Conservation (phyloP, 495 filamentous ascomycete genomes). For the Podospora pseudopauciseta region DNA sequence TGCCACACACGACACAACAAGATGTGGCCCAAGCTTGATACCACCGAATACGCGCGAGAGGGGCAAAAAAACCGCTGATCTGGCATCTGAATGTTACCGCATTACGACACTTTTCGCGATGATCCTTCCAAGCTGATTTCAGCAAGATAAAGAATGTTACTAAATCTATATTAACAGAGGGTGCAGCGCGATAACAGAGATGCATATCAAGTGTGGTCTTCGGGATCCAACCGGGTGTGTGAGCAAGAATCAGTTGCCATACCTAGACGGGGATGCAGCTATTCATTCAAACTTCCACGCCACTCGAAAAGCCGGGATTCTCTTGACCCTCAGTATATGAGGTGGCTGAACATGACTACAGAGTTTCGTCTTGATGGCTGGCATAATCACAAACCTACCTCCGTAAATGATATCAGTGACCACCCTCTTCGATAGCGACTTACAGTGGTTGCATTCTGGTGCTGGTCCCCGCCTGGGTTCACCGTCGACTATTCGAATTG, state of each 20-base stretch:
- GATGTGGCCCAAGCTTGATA: not conserved
- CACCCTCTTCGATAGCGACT: not conserved
- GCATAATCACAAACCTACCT: not conserved
- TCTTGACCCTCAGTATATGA: not conserved
- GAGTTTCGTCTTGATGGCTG: not conserved
- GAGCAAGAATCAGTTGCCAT: not conserved
- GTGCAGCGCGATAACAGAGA: not conserved
- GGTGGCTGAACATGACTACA: not conserved
- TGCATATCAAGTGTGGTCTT: not conserved
- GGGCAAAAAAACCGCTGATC: not conserved
- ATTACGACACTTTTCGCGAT: not conserved
- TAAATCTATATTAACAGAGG: not conserved
- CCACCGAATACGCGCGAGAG: not conserved
- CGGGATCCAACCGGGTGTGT: too few relatives aligned
- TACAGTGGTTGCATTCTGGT: not conserved
- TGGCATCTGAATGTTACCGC: not conserved
- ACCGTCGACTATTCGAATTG: not conserved
- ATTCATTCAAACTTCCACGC: not conserved
- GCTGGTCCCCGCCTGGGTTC: not conserved
- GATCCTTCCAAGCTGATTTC: not conserved
- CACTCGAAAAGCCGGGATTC: not conserved
- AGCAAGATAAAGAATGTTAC: not conserved
- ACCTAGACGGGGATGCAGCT: not conserved
- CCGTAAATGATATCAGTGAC: not conserved
- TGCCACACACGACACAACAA: not conserved